Base-by-base conservation (phyloP, 768 basidiomycete species). In the Trametes punicea region DNA sequence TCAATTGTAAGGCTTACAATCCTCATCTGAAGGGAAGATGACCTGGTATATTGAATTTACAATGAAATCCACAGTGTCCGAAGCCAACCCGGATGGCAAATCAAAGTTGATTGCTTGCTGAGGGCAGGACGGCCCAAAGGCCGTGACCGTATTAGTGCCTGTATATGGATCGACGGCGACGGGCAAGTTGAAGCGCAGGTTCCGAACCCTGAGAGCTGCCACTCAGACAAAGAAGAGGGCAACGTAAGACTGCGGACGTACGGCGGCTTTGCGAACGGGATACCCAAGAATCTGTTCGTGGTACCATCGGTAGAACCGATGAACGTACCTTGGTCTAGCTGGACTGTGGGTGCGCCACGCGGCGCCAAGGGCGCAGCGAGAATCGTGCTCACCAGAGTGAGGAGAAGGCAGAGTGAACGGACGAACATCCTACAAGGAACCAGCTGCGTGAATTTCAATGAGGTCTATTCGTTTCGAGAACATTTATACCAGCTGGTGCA, bases 121-220 rank as follows among this genome's bases (percentile, higher is more conserved):
- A 16, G 71, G 71, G 50, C 77, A 79, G 3, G 76, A 69, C 26
- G 71, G 59, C 11, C 77, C 75, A 47, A 69, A 76, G 1, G 54
- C 45, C 0, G 67, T 70, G 9, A 74, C 77, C n/a, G 70, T 63
- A 16, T 68, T 66, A 2, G 72, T 60, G 8, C 74, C 73, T 1
- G 50, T 63, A 59, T 75, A 69, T 0, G 66, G 49, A 13, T 62
- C 61, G 9, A 70, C 71, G 13, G 65, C 31, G 15, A 59, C 59
- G 21, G 65, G 65, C 8, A 61, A 51, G 34, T 62, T 60, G 46
- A 64, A 66, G 10, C 65, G 65, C 11, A 64, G 58, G 49, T 64
- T 53, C 8, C 63, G 63, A 18, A 58, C 55, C 5, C 65, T 66
- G 48, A 25, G 15, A 49, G 34, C 11, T 11, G 26, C 18, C 44